Conservation (phyloP, 2,329 filamentous ascomycete genomes). For the Periconia sp. region DNA sequence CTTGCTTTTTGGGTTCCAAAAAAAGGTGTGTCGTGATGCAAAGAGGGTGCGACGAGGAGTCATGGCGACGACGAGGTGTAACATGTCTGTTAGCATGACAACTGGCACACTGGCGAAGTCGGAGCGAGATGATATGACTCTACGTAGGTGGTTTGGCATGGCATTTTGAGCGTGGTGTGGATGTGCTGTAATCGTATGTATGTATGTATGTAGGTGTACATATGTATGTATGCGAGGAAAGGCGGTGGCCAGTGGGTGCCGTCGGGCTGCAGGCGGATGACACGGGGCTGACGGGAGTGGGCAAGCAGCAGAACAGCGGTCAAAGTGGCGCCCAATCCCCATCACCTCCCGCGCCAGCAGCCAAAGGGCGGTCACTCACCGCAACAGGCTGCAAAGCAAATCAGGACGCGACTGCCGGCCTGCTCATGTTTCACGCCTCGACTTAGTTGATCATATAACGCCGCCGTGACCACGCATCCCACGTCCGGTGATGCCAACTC, state of each 20-base stretch:
- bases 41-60: neutral
- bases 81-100: neutral
- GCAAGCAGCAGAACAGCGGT: constrained; percentile 23
- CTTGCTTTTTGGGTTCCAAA: too few species aligned
- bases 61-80: neutral
- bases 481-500: constrained; percentile 36
- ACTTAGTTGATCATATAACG: constrained; percentile 34
- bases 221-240: constrained; percentile 9
- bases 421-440: constrained; percentile 26
- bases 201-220: neutral
- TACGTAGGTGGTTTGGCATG: too few species aligned
- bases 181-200: neutral
- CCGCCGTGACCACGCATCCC: constrained; percentile 31
- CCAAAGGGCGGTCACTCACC: constrained; percentile 36
- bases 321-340: constrained; percentile 26
- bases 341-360: constrained; percentile 8
- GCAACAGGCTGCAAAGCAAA: constrained; percentile 28
- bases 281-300: constrained; percentile 22
- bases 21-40: neutral
- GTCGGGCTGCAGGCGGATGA: constrained; percentile 14
- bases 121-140: neutral
- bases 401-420: constrained; percentile 26
- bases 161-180: neutral
- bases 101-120: neutral
- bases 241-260: constrained; percentile 28